phyloP scores from a whole-genome alignment of 78 protist genomes.

The Mantamonas sphyraenae region DNA sequence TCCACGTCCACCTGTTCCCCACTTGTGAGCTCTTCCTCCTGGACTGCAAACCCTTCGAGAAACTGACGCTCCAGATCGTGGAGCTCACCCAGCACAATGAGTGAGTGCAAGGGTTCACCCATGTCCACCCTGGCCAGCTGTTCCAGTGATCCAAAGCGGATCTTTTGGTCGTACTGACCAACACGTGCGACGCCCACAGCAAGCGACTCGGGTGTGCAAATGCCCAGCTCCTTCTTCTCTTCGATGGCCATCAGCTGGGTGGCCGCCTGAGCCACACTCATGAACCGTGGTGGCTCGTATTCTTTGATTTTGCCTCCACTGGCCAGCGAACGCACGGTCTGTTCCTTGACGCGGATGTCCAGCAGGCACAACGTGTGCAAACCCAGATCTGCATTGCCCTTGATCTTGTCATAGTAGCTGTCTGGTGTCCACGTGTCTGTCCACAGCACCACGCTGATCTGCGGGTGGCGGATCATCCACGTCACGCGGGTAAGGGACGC shows the following conservation, averaged over 20 bases:
- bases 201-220: constrained; percentile 10
- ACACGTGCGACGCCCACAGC: constrained; percentile 66
- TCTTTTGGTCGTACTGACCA: constrained; percentile 32
- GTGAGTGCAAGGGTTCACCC: constrained; percentile 56
- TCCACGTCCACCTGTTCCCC: too few relatives aligned
- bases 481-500: neutral
- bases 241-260: constrained; percentile 53
- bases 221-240: neutral
- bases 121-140: constrained; percentile 44
- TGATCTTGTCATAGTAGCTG: constrained; percentile 81
- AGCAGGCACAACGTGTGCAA: constrained; percentile 93
- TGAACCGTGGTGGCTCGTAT: constrained; percentile 96
- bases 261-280: constrained; percentile 81
- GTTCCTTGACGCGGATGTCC: constrained; percentile 97
- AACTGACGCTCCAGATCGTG: constrained; percentile 38
- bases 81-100: constrained; percentile 34
- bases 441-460: neutral
- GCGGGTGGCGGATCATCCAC: neutral
- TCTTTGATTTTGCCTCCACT: neutral
- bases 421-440: constrained; percentile 87
- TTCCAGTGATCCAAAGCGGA: constrained; percentile 20
- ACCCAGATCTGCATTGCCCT: constrained; percentile 59
- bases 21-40: too few relatives aligned
- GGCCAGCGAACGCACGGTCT: constrained; percentile 58
- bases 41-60: too few relatives aligned